phyloP scores from a whole-genome alignment of 2,329 filamentous ascomycete genomes.

The Hymenoscyphus salicellus region DNA sequence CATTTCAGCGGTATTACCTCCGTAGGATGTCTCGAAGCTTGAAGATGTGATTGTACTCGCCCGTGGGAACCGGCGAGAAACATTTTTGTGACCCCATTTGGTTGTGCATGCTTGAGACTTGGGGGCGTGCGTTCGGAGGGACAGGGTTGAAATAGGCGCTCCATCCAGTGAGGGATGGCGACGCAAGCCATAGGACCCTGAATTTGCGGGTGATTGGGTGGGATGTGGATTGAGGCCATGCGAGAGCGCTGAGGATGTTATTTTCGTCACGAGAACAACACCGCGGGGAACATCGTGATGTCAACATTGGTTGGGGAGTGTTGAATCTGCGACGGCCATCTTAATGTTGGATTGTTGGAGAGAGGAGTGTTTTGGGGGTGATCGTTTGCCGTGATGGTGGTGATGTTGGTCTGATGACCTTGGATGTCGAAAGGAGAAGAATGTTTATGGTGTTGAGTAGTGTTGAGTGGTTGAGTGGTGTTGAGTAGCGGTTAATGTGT shows the following conservation, averaged over 20 bases:
- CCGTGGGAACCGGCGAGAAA: too few species aligned
- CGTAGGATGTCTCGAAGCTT: background rate
- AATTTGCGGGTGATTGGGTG: background rate
- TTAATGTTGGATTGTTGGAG: background rate
- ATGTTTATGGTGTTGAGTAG: background rate
- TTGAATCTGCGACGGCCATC: background rate
- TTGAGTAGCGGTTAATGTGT: background rate
- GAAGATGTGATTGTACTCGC: too few species aligned
- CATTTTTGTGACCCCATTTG: background rate
- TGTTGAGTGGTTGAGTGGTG: background rate
- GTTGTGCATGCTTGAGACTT: background rate
- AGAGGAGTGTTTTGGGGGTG: background rate
- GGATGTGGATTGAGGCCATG: background rate
- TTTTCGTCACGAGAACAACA: constrained; percentile 4
- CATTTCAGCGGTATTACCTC: background rate
- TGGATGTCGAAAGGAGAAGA: background rate
- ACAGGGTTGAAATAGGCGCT: background rate
- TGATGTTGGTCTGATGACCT: background rate
- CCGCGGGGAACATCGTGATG: background rate
- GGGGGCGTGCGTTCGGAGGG: background rate
- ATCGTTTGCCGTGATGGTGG: background rate
- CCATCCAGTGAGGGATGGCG: too few species aligned
- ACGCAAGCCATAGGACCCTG: background rate
- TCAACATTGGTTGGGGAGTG: background rate
- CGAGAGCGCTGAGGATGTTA: background rate